Conservation (phyloP, 2,329 filamentous ascomycete genomes). For the Aureobasidium musti region DNA sequence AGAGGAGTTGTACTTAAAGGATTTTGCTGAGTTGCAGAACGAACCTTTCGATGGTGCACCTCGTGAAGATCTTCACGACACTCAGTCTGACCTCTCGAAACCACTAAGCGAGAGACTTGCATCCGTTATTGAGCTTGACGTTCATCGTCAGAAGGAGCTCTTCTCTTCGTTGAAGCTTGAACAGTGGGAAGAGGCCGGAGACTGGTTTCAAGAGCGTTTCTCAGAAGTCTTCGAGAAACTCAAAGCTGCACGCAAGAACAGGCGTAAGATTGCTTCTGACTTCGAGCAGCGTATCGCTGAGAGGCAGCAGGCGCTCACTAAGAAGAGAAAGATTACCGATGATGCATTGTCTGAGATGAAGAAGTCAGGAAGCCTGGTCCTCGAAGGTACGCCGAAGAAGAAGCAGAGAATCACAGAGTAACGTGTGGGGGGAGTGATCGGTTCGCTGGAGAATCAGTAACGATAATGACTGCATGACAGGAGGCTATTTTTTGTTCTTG, state of each 20-base stretch:
- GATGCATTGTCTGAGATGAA: slow-evolving; percentile 53
- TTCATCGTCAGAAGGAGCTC: slow-evolving; percentile 50
- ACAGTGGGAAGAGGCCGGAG: slow-evolving; percentile 64
- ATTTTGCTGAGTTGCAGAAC: slow-evolving; percentile 36
- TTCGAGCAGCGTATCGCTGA: slow-evolving; percentile 61
- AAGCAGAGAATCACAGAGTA: slow-evolving; percentile 31
- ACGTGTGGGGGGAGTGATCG: neutral
- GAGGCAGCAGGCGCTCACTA: slow-evolving; percentile 55
- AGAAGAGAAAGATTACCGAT: slow-evolving; percentile 53
- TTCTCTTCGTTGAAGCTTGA: slow-evolving; percentile 55
- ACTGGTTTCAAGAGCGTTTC: slow-evolving; percentile 61
- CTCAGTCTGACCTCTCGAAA: neutral
- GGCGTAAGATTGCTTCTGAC: slow-evolving; percentile 54
- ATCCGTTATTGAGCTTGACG: slow-evolving; percentile 22
- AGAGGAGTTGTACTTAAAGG: slow-evolving; percentile 36
- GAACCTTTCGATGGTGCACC: slow-evolving; percentile 32
- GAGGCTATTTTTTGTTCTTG: neutral
- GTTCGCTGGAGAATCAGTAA: neutral
- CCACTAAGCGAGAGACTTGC: slow-evolving; percentile 35
- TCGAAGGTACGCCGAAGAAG: slow-evolving; percentile 49
- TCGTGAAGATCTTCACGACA: neutral
- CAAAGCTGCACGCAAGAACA: slow-evolving; percentile 55
- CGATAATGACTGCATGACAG: neutral
- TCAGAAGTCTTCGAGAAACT: slow-evolving; percentile 53
- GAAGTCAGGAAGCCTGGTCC: slow-evolving; percentile 55